Evolutionary conservation across 108 stramenopile genomes (phyloP).

Genomic region (Cyclotella distinguenda): DNA sequence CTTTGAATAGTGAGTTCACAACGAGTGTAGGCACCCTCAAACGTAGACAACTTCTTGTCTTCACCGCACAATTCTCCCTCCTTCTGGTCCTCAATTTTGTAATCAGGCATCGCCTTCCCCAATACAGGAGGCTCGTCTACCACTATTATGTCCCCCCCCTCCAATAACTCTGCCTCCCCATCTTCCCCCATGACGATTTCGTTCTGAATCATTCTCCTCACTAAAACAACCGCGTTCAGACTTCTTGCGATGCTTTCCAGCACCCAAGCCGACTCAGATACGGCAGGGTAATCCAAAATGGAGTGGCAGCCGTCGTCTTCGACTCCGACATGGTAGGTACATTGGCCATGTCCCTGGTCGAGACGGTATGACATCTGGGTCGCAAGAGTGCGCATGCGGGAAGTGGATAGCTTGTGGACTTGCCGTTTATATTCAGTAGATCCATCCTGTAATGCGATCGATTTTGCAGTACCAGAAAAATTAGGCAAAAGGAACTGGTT

Average conservation of each 20-base stretch:
- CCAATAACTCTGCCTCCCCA: slow-evolving; percentile 28
- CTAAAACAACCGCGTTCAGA: slow-evolving; percentile 76
- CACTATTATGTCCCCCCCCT: slow-evolving; percentile 17
- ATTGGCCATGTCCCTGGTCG: slow-evolving; percentile 74
- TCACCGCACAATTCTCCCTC: slow-evolving; percentile 29
- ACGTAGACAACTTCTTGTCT: slow-evolving; percentile 32
- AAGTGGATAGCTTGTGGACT: slow-evolving; percentile 54
- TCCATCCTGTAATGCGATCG: slow-evolving; percentile 51
- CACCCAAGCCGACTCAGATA: slow-evolving; percentile 63
- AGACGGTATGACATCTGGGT: slow-evolving; percentile 87
- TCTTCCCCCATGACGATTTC: slow-evolving; percentile 55
- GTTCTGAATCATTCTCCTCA: slow-evolving; percentile 75
- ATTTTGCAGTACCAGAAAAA: neutral
- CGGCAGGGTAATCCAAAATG: slow-evolving; percentile 60
- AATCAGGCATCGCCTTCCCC: slow-evolving; percentile 10
- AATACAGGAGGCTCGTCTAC: slow-evolving; percentile 52
- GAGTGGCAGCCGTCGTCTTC: slow-evolving; percentile 90
- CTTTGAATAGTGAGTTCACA: slow-evolving; percentile 74
- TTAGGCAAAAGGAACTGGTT: too few species aligned
- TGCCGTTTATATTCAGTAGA: slow-evolving; percentile 83
- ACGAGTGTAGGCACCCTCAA: slow-evolving; percentile 59
- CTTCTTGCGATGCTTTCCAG: slow-evolving; percentile 73
- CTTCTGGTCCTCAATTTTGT: slow-evolving; percentile 46
- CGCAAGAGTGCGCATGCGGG: slow-evolving; percentile 73
- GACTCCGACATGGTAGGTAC: slow-evolving; percentile 75